Evolutionary conservation across 805 yeast genomes (phyloP), one percentile per base, ranked within the genome.

Genomic region (Candida chilensis): DNA sequence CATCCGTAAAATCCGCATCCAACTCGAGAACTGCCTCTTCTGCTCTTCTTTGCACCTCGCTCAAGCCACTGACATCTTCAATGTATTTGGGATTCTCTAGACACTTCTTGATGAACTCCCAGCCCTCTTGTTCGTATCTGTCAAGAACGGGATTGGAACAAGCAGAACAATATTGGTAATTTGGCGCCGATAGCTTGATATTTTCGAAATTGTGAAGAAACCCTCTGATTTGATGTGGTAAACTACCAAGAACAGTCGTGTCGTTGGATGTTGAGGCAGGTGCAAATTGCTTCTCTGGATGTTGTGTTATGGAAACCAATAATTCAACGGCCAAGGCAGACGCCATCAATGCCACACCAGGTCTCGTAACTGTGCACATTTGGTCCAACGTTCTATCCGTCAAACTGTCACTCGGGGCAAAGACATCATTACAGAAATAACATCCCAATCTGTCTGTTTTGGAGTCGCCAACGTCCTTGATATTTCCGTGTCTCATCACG

Each of bases 341-440:
- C 0, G 97, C 96, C 54, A 86, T 58, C 43, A 82, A 58, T 0
- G 99, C 95, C 1, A 82, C 88, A 1, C 99, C 98, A 0, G 99
- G 97, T 24, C 98, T 64, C 0, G 98, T 92, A 1, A 92, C 98
- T 0, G 99, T 92, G 48, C 99, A 92, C 96, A 92, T 92, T 53
- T 92, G 97, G 54, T 92, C 99, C 33, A 92, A 59, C 0, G 96
- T 83, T 30, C 95, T 65, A 45, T 87, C 94, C 0, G 84, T 67
- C n/a, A 85, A 56, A 34, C 94, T 80, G 49, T 92, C 95, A 2
- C 75, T 63, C 1, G 99, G 98, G 0, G 96, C 97, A 31, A 86
- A 86, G 6, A 92, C 88, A 49, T 92, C 98, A 49, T 86, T 85
- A 54, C 99, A 92, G 52, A 81, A 92, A 55, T 92, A 92, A 52